A percentile compares a stretch with the other conserved stretches of the same genome.
Conservation (phyloP, 129 eudicot genomes). For the Flaveria brownii region DNA sequence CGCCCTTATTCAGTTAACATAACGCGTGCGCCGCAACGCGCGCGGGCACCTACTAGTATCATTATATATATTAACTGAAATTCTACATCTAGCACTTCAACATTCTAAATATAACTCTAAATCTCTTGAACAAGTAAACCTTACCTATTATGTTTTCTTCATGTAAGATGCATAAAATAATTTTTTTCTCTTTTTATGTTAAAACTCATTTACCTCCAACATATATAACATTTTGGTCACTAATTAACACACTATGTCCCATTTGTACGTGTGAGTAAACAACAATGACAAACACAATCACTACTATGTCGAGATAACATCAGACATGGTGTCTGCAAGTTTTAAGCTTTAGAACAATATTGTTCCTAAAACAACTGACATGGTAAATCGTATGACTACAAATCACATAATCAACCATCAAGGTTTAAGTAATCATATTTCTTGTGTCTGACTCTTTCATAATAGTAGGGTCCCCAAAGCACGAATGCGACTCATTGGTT, state of each 20-base stretch:
- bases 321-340: background rate
- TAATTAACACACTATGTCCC: background rate
- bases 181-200: too few species aligned
- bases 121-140: too few species aligned
- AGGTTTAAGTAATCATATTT: conserved; percentile 10
- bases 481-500: background rate
- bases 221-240: too few species aligned
- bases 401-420: conserved; percentile 9
- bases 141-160: too few species aligned
- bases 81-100: too few species aligned
- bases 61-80: too few species aligned
- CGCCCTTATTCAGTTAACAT: too few species aligned
- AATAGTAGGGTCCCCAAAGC: background rate
- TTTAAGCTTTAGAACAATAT: background rate
- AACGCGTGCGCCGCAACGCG: too few species aligned
- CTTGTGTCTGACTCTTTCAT: conserved; percentile 10
- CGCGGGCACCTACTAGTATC: too few species aligned
- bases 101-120: too few species aligned
- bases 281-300: conserved; percentile 15
- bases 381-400: conserved; percentile 7
- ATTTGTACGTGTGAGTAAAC: conserved; percentile 6
- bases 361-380: conserved; percentile 7
- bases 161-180: too few species aligned
- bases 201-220: too few species aligned
- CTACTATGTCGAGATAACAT: background rate